Evolutionary conservation across 371 early-diverging fungal species (phyloP).

Genomic region (Syncephalastrum racemosum): DNA sequence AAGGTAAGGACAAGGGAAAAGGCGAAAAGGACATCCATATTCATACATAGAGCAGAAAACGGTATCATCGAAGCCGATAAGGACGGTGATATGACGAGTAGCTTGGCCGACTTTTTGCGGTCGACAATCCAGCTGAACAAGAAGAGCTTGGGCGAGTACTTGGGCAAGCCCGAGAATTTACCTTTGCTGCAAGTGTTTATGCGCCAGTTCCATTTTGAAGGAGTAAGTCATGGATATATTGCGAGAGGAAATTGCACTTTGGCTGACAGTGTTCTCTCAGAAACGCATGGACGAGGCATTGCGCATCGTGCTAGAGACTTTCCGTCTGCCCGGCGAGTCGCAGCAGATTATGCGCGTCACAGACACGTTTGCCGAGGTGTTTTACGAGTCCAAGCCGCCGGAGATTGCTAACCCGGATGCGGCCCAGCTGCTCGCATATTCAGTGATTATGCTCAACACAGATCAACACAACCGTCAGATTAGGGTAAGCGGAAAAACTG

Average conservation of each 20-base stretch:
- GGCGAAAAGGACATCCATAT: background rate
- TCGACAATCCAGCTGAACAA: constrained; percentile 78
- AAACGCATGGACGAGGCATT: constrained; percentile 88
- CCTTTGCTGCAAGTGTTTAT: constrained; percentile 78
- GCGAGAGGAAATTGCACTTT: background rate
- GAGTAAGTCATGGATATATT: constrained; percentile 34
- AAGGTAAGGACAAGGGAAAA: constrained; percentile 26
- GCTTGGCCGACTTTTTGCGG: constrained; percentile 72
- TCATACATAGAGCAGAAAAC: constrained; percentile 32
- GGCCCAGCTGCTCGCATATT: constrained; percentile 82
- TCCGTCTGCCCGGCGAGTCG: constrained; percentile 93
- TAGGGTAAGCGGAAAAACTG: constrained; percentile 33
- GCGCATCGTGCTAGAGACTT: constrained; percentile 78
- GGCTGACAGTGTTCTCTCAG: constrained; percentile 17
- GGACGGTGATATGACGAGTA: constrained; percentile 52
- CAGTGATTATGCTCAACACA: constrained; percentile 92
- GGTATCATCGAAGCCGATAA: constrained; percentile 45
- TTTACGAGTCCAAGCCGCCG: constrained; percentile 62
- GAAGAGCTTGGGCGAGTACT: constrained; percentile 81
- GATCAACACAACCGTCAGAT: constrained; percentile 92
- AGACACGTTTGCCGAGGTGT: constrained; percentile 81
- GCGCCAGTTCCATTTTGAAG: constrained; percentile 80
- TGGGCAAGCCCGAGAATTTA: constrained; percentile 83
- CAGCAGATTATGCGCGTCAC: constrained; percentile 94
- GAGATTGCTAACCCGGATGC: constrained; percentile 74